phyloP scores from a whole-genome alignment of 2,329 filamentous ascomycete species.

The Fusarium sp. region DNA sequence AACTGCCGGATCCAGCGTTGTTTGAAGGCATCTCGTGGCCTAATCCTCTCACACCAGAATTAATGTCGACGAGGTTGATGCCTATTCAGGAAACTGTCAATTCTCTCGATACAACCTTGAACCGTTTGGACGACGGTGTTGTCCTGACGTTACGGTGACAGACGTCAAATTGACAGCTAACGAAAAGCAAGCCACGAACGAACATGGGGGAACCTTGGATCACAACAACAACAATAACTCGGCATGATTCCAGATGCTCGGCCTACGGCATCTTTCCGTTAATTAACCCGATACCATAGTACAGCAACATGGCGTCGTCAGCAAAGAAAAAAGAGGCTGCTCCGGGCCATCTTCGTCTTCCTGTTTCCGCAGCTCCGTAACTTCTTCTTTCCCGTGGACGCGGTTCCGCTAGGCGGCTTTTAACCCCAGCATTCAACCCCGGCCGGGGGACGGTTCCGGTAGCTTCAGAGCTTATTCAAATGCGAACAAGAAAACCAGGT shows the following conservation, averaged over 20 bases:
- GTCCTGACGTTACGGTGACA: background rate
- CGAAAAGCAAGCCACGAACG: background rate
- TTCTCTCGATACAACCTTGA: background rate
- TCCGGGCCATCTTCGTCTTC: background rate
- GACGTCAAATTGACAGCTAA: background rate
- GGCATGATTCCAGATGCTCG: background rate
- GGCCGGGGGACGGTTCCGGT: conserved; percentile 12
- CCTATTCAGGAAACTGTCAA: background rate
- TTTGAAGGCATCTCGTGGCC: conserved; percentile 17
- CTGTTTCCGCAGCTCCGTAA: conserved; percentile 1
- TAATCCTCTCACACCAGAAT: conserved; percentile 21
- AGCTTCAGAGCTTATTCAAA: conserved; percentile 9
- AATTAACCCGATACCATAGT: background rate
- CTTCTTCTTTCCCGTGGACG: conserved; percentile 2
- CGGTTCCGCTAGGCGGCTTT: conserved; percentile 12
- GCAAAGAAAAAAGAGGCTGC: background rate
- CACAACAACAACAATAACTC: background rate
- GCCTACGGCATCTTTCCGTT: background rate
- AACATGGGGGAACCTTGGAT: background rate
- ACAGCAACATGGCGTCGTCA: background rate
- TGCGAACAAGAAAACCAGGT: background rate
- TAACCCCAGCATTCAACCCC: conserved; percentile 2
- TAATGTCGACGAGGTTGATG: background rate
- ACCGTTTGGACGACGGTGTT: conserved; percentile 3
- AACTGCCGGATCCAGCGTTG: conserved; percentile 10